phyloP scores from a whole-genome alignment of 306 rosid genomes.

The Sesbania bispinosa region DNA sequence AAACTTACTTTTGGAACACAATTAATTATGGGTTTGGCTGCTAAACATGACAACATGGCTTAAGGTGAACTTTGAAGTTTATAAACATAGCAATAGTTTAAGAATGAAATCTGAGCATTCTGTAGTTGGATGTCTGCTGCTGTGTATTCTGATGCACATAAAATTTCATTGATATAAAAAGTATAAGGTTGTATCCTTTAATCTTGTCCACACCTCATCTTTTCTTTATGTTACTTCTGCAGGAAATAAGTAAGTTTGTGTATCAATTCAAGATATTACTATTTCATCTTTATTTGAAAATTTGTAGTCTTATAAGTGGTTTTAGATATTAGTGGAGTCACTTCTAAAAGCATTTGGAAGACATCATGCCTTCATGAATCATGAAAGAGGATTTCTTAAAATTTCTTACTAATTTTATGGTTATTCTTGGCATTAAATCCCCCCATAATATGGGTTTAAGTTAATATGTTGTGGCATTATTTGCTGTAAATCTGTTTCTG shows the following conservation, averaged over 20 bases:
- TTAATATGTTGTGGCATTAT: constrained; percentile 20
- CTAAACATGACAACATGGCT: too few species aligned
- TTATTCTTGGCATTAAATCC: constrained; percentile 18
- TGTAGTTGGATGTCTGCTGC: neutral
- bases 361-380: neutral
- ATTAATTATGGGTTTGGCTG: neutral
- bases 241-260: neutral
- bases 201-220: neutral
- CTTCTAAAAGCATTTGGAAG: neutral
- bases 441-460: constrained; percentile 3
- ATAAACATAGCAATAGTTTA: neutral
- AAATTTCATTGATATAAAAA: neutral
- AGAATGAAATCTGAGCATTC: neutral
- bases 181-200: neutral
- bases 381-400: neutral
- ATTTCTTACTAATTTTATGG: neutral
- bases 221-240: neutral
- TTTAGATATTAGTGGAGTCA: constrained; percentile 8
- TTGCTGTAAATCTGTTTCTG: constrained; percentile 26
- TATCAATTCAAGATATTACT: neutral
- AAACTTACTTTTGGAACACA: too few species aligned
- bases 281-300: neutral
- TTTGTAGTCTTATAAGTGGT: neutral
- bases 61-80: neutral
- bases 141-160: neutral